phyloP scores from a whole-genome alignment of 2,329 filamentous ascomycete species.

The Colletotrichum eremochloae region DNA sequence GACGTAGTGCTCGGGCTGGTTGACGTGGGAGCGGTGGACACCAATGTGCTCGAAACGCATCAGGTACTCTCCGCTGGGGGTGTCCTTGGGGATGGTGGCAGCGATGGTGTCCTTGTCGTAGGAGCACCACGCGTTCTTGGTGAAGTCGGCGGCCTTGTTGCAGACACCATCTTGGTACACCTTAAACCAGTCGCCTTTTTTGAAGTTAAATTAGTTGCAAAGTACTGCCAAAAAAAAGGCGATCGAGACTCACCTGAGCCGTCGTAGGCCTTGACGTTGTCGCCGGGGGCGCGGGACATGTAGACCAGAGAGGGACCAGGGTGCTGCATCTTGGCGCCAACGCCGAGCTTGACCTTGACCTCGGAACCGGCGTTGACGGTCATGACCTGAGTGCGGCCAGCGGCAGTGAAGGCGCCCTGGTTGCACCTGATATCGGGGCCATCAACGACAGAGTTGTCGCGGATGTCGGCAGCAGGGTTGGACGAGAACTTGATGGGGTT shows the following conservation, averaged over 20 bases:
- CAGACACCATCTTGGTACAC: constrained; percentile 46
- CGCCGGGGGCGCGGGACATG: constrained; percentile 46
- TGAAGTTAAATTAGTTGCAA: no score
- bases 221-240: no score
- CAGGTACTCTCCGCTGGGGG: constrained; percentile 55
- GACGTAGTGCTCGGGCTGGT: constrained; percentile 44
- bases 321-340: constrained; percentile 44
- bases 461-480: constrained; percentile 45
- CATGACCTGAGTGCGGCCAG: constrained; percentile 44
- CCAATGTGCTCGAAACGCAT: constrained; percentile 53
- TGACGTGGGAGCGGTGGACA: constrained; percentile 45
- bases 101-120: constrained; percentile 46
- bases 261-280: constrained; percentile 47
- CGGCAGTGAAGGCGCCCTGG: constrained; percentile 47
- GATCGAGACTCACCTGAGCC: constrained; percentile 38
- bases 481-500: constrained; percentile 49
- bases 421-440: constrained; percentile 49
- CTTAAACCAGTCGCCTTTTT: constrained; percentile 46
- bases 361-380: constrained; percentile 45
- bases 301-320: constrained; percentile 46
- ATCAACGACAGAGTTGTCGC: constrained; percentile 44
- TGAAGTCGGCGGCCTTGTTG: constrained; percentile 43
- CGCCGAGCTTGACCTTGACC: constrained; percentile 44
- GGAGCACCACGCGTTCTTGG: constrained; percentile 45
- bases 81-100: constrained; percentile 51